phyloP scores from a whole-genome alignment of 129 eudicot genomes.

The Silybum marianum region DNA sequence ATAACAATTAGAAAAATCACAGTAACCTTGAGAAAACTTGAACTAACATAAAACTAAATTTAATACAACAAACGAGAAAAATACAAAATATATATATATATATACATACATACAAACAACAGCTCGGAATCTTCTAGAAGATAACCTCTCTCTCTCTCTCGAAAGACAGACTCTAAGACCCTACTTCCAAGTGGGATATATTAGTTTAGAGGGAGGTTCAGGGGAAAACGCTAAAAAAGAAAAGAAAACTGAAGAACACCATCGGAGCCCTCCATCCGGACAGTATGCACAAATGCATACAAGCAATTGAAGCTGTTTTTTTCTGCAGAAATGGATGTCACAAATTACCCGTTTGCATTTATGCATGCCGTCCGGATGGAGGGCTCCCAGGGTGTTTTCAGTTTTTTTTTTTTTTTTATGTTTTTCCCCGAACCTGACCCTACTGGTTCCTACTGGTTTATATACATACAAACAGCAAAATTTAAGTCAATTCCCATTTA shows the following conservation, averaged over 20 bases:
- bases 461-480: slow-evolving; percentile 8
- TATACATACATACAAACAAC: slow-evolving; percentile 20
- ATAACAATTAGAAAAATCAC: background rate
- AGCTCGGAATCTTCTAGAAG: background rate
- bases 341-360: too few species aligned
- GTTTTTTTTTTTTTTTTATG: background rate
- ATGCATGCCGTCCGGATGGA: too few species aligned
- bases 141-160: background rate
- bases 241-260: too few species aligned
- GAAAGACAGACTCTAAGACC: background rate
- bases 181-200: background rate
- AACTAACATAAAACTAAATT: background rate
- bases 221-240: too few species aligned
- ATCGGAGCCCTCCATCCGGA: too few species aligned
- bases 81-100: too few species aligned
- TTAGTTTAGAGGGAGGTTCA: background rate
- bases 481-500: background rate
- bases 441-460: too few species aligned
- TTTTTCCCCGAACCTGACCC: too few species aligned
- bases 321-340: too few species aligned
- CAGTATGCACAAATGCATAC: too few species aligned
- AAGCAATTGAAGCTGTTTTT: too few species aligned
- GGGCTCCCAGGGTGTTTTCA: too few species aligned
- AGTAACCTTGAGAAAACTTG: background rate
- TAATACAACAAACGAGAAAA: background rate